Base-by-base conservation (phyloP, 2,329 filamentous ascomycete species). In the Sclerotinia sclerotiorum region DNA sequence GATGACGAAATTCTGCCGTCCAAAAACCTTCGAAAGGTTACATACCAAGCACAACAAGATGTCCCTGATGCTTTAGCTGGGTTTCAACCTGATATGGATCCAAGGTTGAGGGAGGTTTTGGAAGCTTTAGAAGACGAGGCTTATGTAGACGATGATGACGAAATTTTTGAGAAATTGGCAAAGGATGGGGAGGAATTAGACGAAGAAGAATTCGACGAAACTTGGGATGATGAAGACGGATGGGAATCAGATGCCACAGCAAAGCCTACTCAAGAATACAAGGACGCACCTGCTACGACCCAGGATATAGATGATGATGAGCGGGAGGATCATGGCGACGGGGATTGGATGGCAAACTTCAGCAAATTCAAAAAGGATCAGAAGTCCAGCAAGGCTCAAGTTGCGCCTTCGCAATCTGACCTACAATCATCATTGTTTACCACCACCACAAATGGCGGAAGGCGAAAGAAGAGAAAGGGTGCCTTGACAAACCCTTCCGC, bases 51-150 rank as follows among this genome's bases (percentile, higher is more conserved):
- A 67, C 93, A 97, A 80, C 95, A 99, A 79, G 87, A 97, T 75
- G 82, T 98, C 0, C 95, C 95, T 0, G 95, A 99, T 80, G 89
- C 88, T 10, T 91, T 99, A 75, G 90, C 91, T 3, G 95, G 95
- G 0, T 97, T 99, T 79, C 91, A 99, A 79, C 95, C 96, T 8
- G 94, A 98, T 77, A 98, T 99, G 95, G 96, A 99, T 76, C 94
- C 94, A 2, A 85, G 94, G 51, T 79, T 99, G 73, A 87, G 95
- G 57, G 95, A 99, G 79, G 93, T 94, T 6, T 81, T 99, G 32
- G 94, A 97, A 80, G 95, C 95, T 15, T 82, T 99, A 42, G 95
- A 99, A 61, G 95, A 99, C 76, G 95, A 99, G 32, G 94, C 91
- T 2, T 99, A 93, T 77, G 94, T 99, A 2, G 94, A 91, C 61